Evolutionary conservation across 352 stramenopile species (phyloP), one percentile per base, ranked within the genome.

Genomic region (Pythium guiyangense): DNA sequence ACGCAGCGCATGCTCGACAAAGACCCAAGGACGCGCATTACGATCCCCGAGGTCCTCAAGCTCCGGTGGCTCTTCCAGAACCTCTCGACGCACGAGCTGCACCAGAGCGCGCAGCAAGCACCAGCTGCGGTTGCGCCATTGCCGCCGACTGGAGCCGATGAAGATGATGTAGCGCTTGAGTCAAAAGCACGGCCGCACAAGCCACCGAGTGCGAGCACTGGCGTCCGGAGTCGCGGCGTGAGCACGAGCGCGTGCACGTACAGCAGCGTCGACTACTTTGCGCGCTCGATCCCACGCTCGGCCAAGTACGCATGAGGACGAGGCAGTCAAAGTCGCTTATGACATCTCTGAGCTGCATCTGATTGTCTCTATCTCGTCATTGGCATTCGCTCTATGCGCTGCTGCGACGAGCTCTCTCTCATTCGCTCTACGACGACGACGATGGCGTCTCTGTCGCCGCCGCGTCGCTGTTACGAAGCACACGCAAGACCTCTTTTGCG

Each of bases 401-500:
- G 22, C 22, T 22, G 22, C 22, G 22, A 22, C 22, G 22, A 22
- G 22, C 22, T 22, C 22, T 22, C 22, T 22, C 22, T 22, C 22
- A 22, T 22, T 22, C 22, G 22, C 22, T 22, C 22, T 22, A 22
- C 22, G 22, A 22, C 22, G 22, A 22, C 22, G 22, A 37, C 39
- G 14, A 20, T 3, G 39, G 14, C 20, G n/a, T 4, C 17, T 27
- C 42, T 14, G 18, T 49, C 27, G 48, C 26, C 46, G 55, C 44
- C 17, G 61, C 37, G 20, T 69, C 52, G 20, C 20, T 26, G 20
- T n/a, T 47, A 15, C 31, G 63, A 46, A 92, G 55, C 29, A 60
- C 54, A 6, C 74, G 68, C 31, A 94, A 53, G 27, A 93, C 57
- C 50, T 92, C 83, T 57, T 94, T 92, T 20, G 85, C 83, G 56